Conservation (phyloP, 768 basidiomycete species). For the Russula brevipes region DNA sequence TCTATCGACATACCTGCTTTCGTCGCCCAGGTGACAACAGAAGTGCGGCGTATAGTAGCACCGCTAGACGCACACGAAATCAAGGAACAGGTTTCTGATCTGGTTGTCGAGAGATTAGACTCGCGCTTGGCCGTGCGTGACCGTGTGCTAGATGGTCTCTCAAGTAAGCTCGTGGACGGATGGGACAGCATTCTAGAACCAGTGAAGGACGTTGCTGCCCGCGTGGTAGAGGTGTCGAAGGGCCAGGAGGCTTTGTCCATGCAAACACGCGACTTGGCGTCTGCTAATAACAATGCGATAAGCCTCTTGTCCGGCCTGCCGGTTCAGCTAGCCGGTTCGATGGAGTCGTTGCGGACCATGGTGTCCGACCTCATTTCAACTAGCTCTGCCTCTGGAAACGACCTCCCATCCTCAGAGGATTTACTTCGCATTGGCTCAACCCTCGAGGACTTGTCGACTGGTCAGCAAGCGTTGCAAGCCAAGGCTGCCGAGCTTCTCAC, state of each 20-base stretch:
- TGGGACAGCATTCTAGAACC: conserved; percentile 44
- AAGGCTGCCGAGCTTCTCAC: conserved; percentile 47
- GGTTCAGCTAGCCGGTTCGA: conserved; percentile 39
- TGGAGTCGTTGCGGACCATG: conserved; percentile 40
- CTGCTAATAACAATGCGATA: conserved; percentile 39
- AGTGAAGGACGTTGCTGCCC: conserved; percentile 37
- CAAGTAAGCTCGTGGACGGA: conserved; percentile 50
- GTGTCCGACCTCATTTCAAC: conserved; percentile 26
- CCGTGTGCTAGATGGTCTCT: conserved; percentile 55
- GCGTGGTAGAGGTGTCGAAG: conserved; percentile 39
- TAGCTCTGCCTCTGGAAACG: conserved; percentile 24
- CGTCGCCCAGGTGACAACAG: conserved; percentile 54
- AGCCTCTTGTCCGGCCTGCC: conserved; percentile 46
- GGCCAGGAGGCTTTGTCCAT: conserved; percentile 39
- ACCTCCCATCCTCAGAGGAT: conserved; percentile 20
- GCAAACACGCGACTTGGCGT: conserved; percentile 37
- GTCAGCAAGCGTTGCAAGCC: conserved; percentile 45
- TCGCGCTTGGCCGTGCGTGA: conserved; percentile 76
- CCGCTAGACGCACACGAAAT: conserved; percentile 82
- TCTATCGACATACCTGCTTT: conserved; percentile 50
- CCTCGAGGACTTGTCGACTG: conserved; percentile 46
- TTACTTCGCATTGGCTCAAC: conserved; percentile 44
- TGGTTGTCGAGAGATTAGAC: conserved; percentile 81
- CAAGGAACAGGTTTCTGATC: conserved; percentile 84
- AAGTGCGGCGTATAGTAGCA: conserved; percentile 65